Conservation (phyloP, 2,329 filamentous ascomycete genomes). For the Chaetomiaceae sp. region DNA sequence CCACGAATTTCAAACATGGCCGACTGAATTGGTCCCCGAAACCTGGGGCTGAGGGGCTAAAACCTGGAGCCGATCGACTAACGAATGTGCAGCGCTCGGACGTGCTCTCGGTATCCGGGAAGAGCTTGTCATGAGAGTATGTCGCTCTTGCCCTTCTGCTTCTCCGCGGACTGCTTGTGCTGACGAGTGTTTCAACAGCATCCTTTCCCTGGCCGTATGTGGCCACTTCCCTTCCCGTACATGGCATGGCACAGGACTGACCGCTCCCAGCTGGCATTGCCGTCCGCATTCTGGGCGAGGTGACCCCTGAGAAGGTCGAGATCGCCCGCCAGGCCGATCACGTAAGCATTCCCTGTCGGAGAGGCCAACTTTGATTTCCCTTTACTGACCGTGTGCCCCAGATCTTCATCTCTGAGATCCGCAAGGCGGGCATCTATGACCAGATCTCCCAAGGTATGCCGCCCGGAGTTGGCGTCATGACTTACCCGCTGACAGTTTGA, state of each 20-base stretch:
- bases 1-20: constrained; percentile 1
- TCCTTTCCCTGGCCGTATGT: constrained; percentile 29
- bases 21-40: background rate
- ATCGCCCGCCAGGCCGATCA: constrained; percentile 74
- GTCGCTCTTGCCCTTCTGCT: constrained; percentile 13
- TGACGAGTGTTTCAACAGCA: constrained; percentile 16
- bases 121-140: constrained; percentile 23
- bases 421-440: constrained; percentile 66
- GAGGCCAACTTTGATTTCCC: background rate
- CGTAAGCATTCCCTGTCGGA: constrained; percentile 7
- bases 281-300: constrained; percentile 77
- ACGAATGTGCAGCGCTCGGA: constrained; percentile 15
- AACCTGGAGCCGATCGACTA: constrained; percentile 1
- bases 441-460: constrained; percentile 40
- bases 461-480: background rate
- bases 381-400: constrained; percentile 3
- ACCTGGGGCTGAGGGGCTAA: too few relatives aligned
- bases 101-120: constrained; percentile 21
- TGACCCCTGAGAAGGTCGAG: constrained; percentile 72
- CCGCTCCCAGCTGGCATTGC: constrained; percentile 49
- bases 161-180: background rate
- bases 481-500: background rate
- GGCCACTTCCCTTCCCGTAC: background rate
- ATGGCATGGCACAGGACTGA: background rate
- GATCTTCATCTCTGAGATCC: constrained; percentile 76